A percentile compares a stretch with the other conserved stretches of the same genome.
Conservation (phyloP, 345 rosid species). For the Clausena lansium region DNA sequence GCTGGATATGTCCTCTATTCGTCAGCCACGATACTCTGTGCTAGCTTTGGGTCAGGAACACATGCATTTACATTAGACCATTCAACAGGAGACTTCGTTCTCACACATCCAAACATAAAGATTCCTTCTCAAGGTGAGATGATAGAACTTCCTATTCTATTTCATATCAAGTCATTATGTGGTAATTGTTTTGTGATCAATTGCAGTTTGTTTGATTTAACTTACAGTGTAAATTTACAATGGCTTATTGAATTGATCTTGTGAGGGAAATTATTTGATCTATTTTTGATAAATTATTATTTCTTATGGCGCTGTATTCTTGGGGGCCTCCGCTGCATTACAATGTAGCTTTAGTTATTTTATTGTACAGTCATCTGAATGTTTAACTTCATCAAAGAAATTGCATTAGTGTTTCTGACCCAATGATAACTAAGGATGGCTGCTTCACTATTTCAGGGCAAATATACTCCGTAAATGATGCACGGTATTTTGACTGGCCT, state of each 20-base stretch:
- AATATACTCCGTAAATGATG: slow-evolving; percentile 92
- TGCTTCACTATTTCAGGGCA: slow-evolving; percentile 51
- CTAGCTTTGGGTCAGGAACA: slow-evolving; percentile 87
- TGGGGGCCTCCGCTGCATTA: neutral
- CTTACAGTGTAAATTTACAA: neutral
- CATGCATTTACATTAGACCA: slow-evolving; percentile 89
- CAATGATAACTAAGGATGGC: slow-evolving; percentile 5
- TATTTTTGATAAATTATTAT: neutral
- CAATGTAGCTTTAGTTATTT: neutral
- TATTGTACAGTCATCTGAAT: neutral
- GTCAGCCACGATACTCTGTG: slow-evolving; percentile 81
- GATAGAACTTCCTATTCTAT: neutral
- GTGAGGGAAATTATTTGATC: neutral
- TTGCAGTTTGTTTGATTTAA: neutral
- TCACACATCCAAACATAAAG: slow-evolving; percentile 69
- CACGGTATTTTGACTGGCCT: slow-evolving; percentile 94
- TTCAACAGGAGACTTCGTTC: slow-evolving; percentile 82
- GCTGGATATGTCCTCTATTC: slow-evolving; percentile 89
- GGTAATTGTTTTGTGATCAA: neutral
- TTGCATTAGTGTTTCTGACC: neutral
- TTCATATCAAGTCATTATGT: neutral
- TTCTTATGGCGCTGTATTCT: neutral
- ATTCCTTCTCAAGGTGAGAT: slow-evolving; percentile 80
- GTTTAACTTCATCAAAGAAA: neutral
- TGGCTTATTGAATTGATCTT: neutral